Percentiles rank a stretch among this genome's conserved stretches.
phyloP scores from a whole-genome alignment of 768 basidiomycete genomes.

The Podaxis carcinomalis region DNA sequence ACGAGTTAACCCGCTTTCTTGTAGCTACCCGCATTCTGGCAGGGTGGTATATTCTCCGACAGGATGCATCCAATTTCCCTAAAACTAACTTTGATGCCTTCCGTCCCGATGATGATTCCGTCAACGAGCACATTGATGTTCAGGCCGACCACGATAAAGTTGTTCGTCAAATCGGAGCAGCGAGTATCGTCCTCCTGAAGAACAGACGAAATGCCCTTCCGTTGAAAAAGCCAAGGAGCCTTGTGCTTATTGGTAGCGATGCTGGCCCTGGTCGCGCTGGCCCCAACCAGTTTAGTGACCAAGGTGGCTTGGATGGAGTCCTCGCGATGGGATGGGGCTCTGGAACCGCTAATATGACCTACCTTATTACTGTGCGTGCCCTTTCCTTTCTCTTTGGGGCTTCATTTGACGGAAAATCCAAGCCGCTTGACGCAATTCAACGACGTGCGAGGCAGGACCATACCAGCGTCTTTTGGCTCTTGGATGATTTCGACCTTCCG shows the following conservation, averaged over 20 bases:
- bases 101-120: constrained; percentile 41
- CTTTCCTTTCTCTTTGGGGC: background rate
- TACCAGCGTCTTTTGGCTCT: constrained; percentile 61
- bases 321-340: constrained; percentile 94
- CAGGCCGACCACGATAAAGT: constrained; percentile 63
- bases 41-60: constrained; percentile 61
- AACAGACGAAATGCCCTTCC: constrained; percentile 58
- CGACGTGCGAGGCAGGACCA: constrained; percentile 60
- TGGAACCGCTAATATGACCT: constrained; percentile 75
- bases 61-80: constrained; percentile 63
- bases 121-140: constrained; percentile 63
- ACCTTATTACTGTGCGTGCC: constrained; percentile 63
- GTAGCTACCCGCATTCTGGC: constrained; percentile 73
- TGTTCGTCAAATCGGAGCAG: constrained; percentile 69
- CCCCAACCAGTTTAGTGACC: constrained; percentile 67
- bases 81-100: constrained; percentile 70
- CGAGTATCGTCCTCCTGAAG: constrained; percentile 74
- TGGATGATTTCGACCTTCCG: constrained; percentile 64
- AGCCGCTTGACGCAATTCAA: constrained; percentile 84
- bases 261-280: constrained; percentile 61
- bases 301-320: constrained; percentile 60
- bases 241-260: constrained; percentile 62
- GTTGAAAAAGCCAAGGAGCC: constrained; percentile 50
- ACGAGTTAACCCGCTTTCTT: background rate
- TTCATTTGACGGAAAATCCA: background rate